Percentiles rank a stretch among this genome's conserved stretches.
phyloP scores from a whole-genome alignment of 306 rosid species.

The Prunus kanzakura region DNA sequence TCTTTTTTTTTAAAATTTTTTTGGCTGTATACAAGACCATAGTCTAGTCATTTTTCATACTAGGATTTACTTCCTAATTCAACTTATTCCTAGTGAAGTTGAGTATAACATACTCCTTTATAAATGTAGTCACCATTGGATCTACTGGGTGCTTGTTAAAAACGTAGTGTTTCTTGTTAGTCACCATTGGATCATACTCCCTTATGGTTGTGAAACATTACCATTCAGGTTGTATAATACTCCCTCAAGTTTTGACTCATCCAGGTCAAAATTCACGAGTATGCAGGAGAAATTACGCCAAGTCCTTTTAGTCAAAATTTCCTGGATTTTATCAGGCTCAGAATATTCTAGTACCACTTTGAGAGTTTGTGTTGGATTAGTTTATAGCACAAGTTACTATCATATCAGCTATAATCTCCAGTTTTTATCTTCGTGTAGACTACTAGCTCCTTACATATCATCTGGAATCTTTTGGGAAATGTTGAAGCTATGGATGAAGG shows the following conservation, averaged over 20 bases:
- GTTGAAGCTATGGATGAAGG: conserved; percentile 74
- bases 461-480: conserved; percentile 75
- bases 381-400: conserved; percentile 2
- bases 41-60: background rate
- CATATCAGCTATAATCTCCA: conserved; percentile 14
- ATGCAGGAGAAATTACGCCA: background rate
- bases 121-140: background rate
- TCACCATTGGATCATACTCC: background rate
- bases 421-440: conserved; percentile 41
- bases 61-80: background rate
- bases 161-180: background rate
- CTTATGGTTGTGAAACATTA: background rate
- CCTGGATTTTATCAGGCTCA: background rate
- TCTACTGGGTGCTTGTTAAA: background rate
- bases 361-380: background rate
- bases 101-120: background rate
- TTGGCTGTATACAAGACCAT: background rate
- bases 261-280: background rate
- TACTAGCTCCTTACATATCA: conserved; percentile 77
- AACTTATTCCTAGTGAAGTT: background rate
- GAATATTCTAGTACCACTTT: background rate
- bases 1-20: background rate
- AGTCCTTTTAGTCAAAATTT: background rate
- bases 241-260: background rate
- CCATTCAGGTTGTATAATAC: background rate